phyloP scores from a whole-genome alignment of 306 rosid genomes.

The Cicer chorassanicum region DNA sequence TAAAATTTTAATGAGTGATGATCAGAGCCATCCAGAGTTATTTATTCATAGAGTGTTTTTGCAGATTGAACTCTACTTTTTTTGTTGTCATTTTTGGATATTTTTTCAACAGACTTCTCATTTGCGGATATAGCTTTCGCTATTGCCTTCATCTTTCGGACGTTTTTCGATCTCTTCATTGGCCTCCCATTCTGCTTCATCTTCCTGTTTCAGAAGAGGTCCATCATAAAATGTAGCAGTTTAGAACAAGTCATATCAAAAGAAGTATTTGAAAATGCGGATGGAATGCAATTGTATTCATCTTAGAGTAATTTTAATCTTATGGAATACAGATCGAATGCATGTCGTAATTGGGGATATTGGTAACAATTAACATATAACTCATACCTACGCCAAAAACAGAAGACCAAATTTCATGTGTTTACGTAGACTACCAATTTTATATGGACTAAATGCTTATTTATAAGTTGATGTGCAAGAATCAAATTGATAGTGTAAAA shows the following conservation, averaged over 20 bases:
- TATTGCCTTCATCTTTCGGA: slow-evolving; percentile 64
- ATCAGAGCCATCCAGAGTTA: slow-evolving; percentile 10
- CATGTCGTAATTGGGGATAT: not conserved
- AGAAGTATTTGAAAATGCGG: slow-evolving; percentile 5
- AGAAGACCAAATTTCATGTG: not conserved
- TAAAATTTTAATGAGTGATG: slow-evolving; percentile 20
- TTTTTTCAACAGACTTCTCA: slow-evolving; percentile 67
- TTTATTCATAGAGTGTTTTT: slow-evolving; percentile 73
- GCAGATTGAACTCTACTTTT: slow-evolving; percentile 74
- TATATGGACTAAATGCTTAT: too few relatives aligned
- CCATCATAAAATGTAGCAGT: slow-evolving; percentile 29
- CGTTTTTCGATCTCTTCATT: slow-evolving; percentile 87
- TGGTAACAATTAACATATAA: not conserved
- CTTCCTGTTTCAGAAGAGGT: slow-evolving; percentile 59
- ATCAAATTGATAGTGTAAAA: not conserved
- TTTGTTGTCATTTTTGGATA: slow-evolving; percentile 66
- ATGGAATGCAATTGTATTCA: not conserved
- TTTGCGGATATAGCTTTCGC: slow-evolving; percentile 67
- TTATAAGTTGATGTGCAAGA: too few relatives aligned
- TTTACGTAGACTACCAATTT: too few relatives aligned
- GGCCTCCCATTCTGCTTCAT: slow-evolving; percentile 74
- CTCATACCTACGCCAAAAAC: not conserved
- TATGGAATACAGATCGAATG: not conserved
- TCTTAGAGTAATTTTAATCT: not conserved
- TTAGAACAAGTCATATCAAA: slow-evolving; percentile 6